Base-by-base conservation (phyloP, 768 basidiomycete genomes). In the Polyporus arcularius region DNA sequence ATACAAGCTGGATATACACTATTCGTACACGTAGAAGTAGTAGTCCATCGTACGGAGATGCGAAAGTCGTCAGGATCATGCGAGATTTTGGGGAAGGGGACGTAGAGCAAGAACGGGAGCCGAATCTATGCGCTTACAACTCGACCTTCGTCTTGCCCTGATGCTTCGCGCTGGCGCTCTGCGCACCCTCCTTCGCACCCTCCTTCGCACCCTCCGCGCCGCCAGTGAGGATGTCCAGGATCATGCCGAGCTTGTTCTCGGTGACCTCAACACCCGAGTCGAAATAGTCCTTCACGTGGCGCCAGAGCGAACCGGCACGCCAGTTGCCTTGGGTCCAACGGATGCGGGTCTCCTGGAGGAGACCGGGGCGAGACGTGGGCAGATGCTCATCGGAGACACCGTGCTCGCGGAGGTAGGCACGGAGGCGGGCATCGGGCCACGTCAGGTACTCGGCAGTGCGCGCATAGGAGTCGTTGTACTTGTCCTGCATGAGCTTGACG, bases 371-470 rank as follows among this genome's bases (percentile, higher is more conserved):
- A 3, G 68, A 72, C 1, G 79, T 82, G 0, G 89, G 87, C 43
- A 92, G 78, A 51, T 79, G 77, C n/a, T 80, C 80, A 66, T 96
- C 93, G 62, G 81, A 77, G 31, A 96, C 68, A 51, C 89, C 90
- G 64, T 84, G 82, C 68, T 90, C 85, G 46, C 94, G 83, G 18
- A 98, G 82, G 74, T 92, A 97, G 1, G 90, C 94, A 48, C 95
- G 88, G 30, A 98, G 85, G 35, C 96, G 84, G 3, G 95, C 92
- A 69, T 98, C 96, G 12, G 93, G 92, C 96, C 96, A 98, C 10
- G 83, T 81, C 52, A 96, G 78, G 75, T 96, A 97, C 2, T 85
- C 76, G 2, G 86, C 79, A 1, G 81, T 80, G 39, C 77, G 74
- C 5, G 66, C 12, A 12, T 56, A 46, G 16, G 67, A 78, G 56